phyloP scores from a whole-genome alignment of 768 basidiomycete genomes.

The Cystobasidium onofrii region DNA sequence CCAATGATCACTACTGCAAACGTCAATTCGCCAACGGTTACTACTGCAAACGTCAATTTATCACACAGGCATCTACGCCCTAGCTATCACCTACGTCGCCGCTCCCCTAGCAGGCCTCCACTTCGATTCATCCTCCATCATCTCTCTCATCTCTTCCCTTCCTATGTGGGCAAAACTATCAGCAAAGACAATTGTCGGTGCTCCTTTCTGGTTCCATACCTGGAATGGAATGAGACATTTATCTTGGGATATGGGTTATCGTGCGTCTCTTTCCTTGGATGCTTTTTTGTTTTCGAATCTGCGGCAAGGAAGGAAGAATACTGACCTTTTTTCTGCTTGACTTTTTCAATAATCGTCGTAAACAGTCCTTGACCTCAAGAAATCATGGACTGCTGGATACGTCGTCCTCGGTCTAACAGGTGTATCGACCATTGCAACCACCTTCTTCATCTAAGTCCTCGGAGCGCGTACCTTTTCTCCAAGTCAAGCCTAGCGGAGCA shows the following conservation, averaged over 20 bases:
- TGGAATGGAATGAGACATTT: conserved; percentile 86
- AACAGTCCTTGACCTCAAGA: conserved; percentile 72
- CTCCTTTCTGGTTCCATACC: conserved; percentile 82
- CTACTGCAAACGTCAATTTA: neutral
- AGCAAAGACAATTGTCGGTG: conserved; percentile 69
- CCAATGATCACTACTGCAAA: too few relatives aligned
- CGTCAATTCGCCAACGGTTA: neutral
- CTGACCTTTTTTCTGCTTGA: neutral
- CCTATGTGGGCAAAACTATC: conserved; percentile 69
- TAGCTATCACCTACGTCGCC: conserved; percentile 74
- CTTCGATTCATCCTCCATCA: conserved; percentile 68
- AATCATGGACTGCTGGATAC: conserved; percentile 72
- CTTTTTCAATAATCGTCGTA: neutral
- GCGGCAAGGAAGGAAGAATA: too few relatives aligned
- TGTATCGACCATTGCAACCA: conserved; percentile 62
- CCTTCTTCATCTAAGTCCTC: conserved; percentile 48
- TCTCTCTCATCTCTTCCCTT: conserved; percentile 62
- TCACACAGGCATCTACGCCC: conserved; percentile 69
- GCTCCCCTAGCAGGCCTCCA: conserved; percentile 59
- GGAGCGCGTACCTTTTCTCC: too few relatives aligned
- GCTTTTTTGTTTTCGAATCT: too few relatives aligned
- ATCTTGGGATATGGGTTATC: conserved; percentile 76
- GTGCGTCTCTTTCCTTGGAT: conserved; percentile 52
- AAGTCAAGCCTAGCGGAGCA: too few relatives aligned
- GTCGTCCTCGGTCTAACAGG: conserved; percentile 71